Evolutionary conservation across 73 alveolate species (phyloP), one percentile per base, ranked within the genome.

Genomic region (Paramecium primaurelia): DNA sequence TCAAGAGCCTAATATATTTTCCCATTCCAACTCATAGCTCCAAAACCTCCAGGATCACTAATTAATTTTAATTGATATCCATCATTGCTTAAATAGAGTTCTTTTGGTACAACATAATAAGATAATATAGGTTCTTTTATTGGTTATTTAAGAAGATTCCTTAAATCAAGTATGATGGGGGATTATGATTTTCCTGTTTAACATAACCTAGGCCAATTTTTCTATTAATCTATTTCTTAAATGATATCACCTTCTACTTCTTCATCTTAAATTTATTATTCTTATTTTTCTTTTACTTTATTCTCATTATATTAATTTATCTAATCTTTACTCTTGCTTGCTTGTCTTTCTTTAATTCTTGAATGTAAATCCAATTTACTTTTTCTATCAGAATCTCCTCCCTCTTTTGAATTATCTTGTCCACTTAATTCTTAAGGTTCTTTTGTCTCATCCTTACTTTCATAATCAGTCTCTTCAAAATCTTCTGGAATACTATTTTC

Each of bases 191-290:
- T 75, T 36, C 88, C 88, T 11, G 59, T 22, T 38, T 37, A n/a
- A 11, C 88, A 75, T 75, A 75, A 37, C 37, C 88, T 75, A 12
- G 88, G 88, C 88, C 88, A 75, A 37, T 75, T 45, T 16, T 37
- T 37, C 11, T 10, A 40, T 68, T 68, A 5, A 22, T 34, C 59
- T 9, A 37, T 37, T 75, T 75, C 58, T 75, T 4, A 34, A 14
- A 22, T 20, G 14, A 32, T 22, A 32, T 75, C 49, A n/a, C 11
- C 88, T 37, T 75, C 58, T 6, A 37, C 88, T 75, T 75, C 1
- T 75, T 75, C n/a, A n/a, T 75, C 49, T 75, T 75, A 10, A 10
- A 30, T n/a, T 37, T 40, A 9, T 75, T 75, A 32, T 68, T 68
- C 84, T 32, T 75, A 7, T 38, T 75, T 75, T 9, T 34, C 49